A percentile compares a stretch with the other conserved stretches of the same genome.
Evolutionary conservation across 2,329 filamentous ascomycete species (phyloP).

Genomic region (Ascomycota sp.): DNA sequence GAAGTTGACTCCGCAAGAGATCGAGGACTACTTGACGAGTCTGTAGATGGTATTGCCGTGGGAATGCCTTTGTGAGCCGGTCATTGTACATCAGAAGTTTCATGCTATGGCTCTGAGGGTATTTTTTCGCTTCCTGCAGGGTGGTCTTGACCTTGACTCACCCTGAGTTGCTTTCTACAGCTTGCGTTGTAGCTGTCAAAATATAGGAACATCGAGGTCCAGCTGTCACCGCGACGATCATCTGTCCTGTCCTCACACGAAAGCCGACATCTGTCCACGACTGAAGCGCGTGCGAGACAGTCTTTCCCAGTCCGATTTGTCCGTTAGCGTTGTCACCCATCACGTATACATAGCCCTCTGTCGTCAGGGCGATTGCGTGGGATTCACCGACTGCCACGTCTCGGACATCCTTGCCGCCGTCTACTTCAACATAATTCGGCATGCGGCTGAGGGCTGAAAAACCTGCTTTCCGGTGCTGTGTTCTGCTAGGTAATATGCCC

Average conservation of each 20-base stretch:
- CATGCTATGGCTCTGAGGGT: conserved; percentile 13
- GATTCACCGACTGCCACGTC: conserved; percentile 37
- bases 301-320: conserved; percentile 29
- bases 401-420: conserved; percentile 26
- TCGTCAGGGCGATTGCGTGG: conserved; percentile 35
- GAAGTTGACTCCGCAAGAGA: conserved; percentile 92
- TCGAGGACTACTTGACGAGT: conserved; percentile 98
- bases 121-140: not conserved
- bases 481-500: conserved; percentile 19
- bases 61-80: conserved; percentile 5
- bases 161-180: conserved; percentile 1
- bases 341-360: conserved; percentile 27
- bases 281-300: conserved; percentile 3
- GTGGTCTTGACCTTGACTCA: not conserved
- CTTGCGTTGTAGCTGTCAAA: conserved; percentile 11
- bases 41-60: conserved; percentile 36
- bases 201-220: conserved; percentile 30
- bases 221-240: conserved; percentile 22
- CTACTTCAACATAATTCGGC: conserved; percentile 25
- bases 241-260: conserved; percentile 6
- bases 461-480: conserved; percentile 11
- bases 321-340: conserved; percentile 36
- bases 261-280: conserved; percentile 18
- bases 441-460: conserved; percentile 10
- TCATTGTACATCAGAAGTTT: conserved; percentile 28